Percentiles rank a stretch among this genome's conserved stretches.
Conservation (phyloP, 371 early-diverging fungal genomes). For the Smittium culicis region DNA sequence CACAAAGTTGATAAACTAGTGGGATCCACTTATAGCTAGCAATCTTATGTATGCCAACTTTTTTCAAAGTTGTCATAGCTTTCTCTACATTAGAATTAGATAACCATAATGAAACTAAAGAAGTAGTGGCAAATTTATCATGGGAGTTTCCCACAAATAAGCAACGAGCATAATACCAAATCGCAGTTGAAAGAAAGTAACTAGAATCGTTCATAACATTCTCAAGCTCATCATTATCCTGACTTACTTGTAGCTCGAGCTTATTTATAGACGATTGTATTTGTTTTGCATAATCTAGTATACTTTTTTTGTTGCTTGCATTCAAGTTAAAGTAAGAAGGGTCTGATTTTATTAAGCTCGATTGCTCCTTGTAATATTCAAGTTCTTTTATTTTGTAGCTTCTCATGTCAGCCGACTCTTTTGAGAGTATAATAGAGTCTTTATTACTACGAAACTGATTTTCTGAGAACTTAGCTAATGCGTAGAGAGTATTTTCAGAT, state of each 20-base stretch:
- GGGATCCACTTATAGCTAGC: conserved; percentile 32
- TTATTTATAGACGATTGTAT: conserved; percentile 16
- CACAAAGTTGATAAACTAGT: conserved; percentile 32
- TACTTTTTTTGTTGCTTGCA: background rate
- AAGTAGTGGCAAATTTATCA: conserved; percentile 21
- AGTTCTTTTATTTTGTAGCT: conserved; percentile 27
- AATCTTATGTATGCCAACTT: conserved; percentile 19
- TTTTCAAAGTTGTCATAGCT: conserved; percentile 16
- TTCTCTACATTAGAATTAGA: conserved; percentile 17
- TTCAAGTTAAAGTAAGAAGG: background rate
- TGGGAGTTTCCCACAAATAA: conserved; percentile 18
- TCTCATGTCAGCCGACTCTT: conserved; percentile 17
- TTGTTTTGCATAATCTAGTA: conserved; percentile 12
- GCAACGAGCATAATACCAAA: conserved; percentile 27
- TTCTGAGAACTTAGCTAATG: conserved; percentile 29
- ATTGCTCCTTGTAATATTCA: conserved; percentile 15
- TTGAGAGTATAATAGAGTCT: conserved; percentile 13
- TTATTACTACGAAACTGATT: conserved; percentile 22
- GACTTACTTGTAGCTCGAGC: conserved; percentile 23
- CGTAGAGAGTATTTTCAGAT: conserved; percentile 16
- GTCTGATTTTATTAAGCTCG: conserved; percentile 7
- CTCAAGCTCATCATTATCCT: conserved; percentile 25
- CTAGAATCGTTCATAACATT: conserved; percentile 13
- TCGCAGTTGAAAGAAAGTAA: conserved; percentile 25
- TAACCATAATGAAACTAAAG: conserved; percentile 28